A percentile compares a stretch with the other conserved stretches of the same genome.
Evolutionary conservation across 2,329 filamentous ascomycete species (phyloP).

Genomic region (Xylariaceae sp.): DNA sequence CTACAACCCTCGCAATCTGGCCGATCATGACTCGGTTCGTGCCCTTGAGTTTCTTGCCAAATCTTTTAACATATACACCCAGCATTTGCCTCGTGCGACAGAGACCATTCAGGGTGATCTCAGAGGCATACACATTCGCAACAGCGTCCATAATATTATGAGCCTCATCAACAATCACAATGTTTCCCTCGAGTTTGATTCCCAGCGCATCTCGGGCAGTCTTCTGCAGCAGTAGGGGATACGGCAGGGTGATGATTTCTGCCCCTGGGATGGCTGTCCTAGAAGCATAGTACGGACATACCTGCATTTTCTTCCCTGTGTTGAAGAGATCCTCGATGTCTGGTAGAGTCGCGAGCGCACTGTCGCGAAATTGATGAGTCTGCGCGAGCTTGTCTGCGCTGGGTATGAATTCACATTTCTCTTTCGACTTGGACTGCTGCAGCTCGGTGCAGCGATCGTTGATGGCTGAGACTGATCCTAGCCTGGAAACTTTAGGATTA

Average conservation of each 20-base stretch:
- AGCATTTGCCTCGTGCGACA: slow-evolving; percentile 70
- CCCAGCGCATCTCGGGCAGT: slow-evolving; percentile 83
- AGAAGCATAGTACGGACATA: slow-evolving; percentile 97
- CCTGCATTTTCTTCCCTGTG: slow-evolving; percentile 71
- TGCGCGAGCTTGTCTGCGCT: slow-evolving; percentile 69
- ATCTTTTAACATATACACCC: slow-evolving; percentile 77
- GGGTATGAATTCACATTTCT: slow-evolving; percentile 73
- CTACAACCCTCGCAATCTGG: slow-evolving; percentile 78
- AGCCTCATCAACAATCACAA: slow-evolving; percentile 96
- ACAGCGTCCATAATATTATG: slow-evolving; percentile 98
- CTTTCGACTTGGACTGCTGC: slow-evolving; percentile 66
- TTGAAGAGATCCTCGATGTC: slow-evolving; percentile 89
- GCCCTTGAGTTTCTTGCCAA: slow-evolving; percentile 83
- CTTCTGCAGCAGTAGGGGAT: slow-evolving; percentile 83
- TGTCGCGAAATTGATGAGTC: slow-evolving; percentile 79
- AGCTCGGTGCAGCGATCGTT: slow-evolving; percentile 91
- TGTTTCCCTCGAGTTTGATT: slow-evolving; percentile 78
- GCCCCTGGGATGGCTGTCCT: slow-evolving; percentile 75
- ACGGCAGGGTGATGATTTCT: slow-evolving; percentile 89
- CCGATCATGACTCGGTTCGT: slow-evolving; percentile 89
- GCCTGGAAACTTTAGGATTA: slow-evolving; percentile 72
- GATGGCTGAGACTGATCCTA: slow-evolving; percentile 73
- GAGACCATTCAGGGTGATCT: slow-evolving; percentile 70
- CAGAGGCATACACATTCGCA: slow-evolving; percentile 76
- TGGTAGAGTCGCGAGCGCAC: slow-evolving; percentile 75